Base-by-base conservation (phyloP, 225 moss, liverwort and hornwort genomes). In the Pseudisothecium myosuroides region DNA sequence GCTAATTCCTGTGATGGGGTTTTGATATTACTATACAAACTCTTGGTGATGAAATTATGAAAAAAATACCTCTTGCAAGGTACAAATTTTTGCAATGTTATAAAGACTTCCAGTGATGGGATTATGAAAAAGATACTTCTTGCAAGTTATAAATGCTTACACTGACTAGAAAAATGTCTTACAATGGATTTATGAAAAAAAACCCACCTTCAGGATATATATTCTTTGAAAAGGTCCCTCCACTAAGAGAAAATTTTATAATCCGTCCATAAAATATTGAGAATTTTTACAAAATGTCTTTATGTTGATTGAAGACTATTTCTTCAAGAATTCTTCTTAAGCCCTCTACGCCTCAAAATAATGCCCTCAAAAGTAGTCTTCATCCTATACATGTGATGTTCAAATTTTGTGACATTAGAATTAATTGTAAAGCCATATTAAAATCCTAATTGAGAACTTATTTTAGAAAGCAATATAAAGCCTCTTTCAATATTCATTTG, bases 1-100 rank as follows among this genome's bases (percentile, higher is more conserved):
- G 0, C 1, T 9, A 71, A 27, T 43, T 3, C 9, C 0, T 5
- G 1, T 26, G 3, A 27, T 43, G 3, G 16, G 5, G 1, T 67
- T 43, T 2, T 26, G 2, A 71, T 4, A 72, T 14, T 15, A 72
- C 3, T 3, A 28, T 72, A 5, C 5, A 72, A 3, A 43, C 8
- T 72, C 22, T 3, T 16, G 1, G 16, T 43, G 16, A 43, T 72
- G 16, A 16, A 0, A 43, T 41, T 27, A 72, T 41, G 9, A 41
- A 72, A 72, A 36, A 41, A 39, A 39, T 69, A 69, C 23, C 13
- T 68, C 4, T 11, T 1, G 0, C 1, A 39, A 0, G 52, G 52
- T 50, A 50, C n/a, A 45, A 45, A n/a, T 67, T n/a, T 3, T 17
- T 67, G 22, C 2, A n/a, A 1, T n/a, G 22, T 11, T 2, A 68